These are phyloP conservation scores for Elasticomyces elasticus DNA, from an alignment of 495 filamentous ascomycete genomes.

Conservation along the genomic window DNA sequence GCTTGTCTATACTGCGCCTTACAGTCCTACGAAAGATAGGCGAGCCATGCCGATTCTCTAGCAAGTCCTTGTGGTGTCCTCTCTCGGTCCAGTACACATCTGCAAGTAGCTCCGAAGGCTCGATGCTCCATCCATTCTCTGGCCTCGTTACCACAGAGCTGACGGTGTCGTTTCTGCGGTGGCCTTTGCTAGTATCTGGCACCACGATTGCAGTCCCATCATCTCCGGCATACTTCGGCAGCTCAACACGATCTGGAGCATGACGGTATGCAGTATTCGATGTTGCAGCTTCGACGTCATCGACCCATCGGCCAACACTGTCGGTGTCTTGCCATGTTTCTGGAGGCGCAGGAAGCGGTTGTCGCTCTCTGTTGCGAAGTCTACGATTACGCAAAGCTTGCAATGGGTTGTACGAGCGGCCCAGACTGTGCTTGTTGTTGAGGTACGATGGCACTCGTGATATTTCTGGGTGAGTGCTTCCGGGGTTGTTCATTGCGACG, in stretches of 20 bases:
- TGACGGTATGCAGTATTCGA: constrained; percentile 38
- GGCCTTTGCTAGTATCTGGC: constrained; percentile 8
- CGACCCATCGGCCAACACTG: constrained; percentile 63
- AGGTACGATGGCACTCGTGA: constrained; percentile 21
- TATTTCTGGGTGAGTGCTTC: constrained; percentile 25
- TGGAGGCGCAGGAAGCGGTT: constrained; percentile 56
- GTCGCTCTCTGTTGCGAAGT: constrained; percentile 61
- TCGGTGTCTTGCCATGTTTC: constrained; percentile 66
- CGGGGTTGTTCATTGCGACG: constrained; percentile 23
- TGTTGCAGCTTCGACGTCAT: constrained; percentile 47
- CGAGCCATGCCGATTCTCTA: constrained; percentile 63
- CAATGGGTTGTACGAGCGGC: constrained; percentile 71
- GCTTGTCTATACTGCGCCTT: constrained; percentile 25
- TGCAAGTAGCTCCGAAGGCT: constrained; percentile 70
- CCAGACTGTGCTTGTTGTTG: constrained; percentile 30
- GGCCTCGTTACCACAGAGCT: constrained; percentile 14
- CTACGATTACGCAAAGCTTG: constrained; percentile 81
- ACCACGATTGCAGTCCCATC: constrained; percentile 18
- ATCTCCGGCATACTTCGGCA: constrained; percentile 47
- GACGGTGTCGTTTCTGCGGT: constrained; percentile 14
- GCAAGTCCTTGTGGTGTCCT: constrained; percentile 57
- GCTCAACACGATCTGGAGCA: constrained; percentile 29
- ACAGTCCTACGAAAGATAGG: constrained; percentile 50
- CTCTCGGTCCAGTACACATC: constrained; percentile 81
- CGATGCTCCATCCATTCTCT: constrained; percentile 58